Evolutionary conservation across 1,139 yeast species (phyloP), one percentile per base, ranked within the genome.

Genomic region (Spathaspora sp.): DNA sequence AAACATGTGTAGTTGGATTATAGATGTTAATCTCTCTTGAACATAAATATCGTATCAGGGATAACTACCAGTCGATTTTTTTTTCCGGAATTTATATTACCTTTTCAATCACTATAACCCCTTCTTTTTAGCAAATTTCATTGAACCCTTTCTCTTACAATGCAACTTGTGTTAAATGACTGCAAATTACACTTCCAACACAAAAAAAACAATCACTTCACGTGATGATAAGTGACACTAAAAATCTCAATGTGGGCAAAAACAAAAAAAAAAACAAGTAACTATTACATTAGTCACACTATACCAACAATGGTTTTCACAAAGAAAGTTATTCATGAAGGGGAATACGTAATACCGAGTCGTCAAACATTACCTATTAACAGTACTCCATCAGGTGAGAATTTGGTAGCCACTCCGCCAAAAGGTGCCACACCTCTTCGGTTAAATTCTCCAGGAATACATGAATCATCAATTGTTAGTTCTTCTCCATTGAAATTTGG

Each of bases 351-450:
- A 3, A 53, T 56, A 25, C 67, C 66, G 2, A 51, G 57, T 8
- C 55, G 69, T 15, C 54, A 52, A 15, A 52, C 63, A 3, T 54
- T 67, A 16, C 73, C 74, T n/a, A 65, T 68, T 36, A 63, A 53
- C 50, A 57, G 61, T 40, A 51, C 57, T 2, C 53, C 63, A 1
- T 60, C 59, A 10, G 54, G 60, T 9, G 55, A 54, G 16, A 50
- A 44, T 34, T 36, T 44, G 8, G 43, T 48, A 23, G 34, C 25
- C 7, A 51, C 54, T n/a, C 26, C 26, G 10, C 51, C 57, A 2
- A 41, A 44, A 29, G 44, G 51, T 34, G 50, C 53, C 38, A 58
- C 62, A 2, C 67, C 67, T 3, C 52, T 57, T 17, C 44, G 64
- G 36, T 48, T 60, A 24, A 57, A 56, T 39, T 57, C 64, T 4